A percentile compares a stretch with the other conserved stretches of the same genome.
phyloP scores from a whole-genome alignment of 1,139 yeast species.

The Sugiyamaella novakii region DNA sequence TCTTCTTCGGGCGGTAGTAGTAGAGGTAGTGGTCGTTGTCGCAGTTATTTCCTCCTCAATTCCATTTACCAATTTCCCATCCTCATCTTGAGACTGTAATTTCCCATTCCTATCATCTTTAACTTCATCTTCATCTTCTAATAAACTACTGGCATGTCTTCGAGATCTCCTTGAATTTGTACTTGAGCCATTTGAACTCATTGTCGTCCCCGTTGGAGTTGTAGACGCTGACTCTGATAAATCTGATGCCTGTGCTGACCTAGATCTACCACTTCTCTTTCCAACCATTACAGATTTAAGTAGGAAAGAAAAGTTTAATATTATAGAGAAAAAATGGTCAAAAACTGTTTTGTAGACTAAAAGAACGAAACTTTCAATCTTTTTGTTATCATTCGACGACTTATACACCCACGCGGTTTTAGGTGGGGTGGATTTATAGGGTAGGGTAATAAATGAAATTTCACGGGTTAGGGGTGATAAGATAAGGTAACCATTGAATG shows the following conservation, averaged over 20 bases:
- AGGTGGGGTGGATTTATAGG: slow-evolving; percentile 12
- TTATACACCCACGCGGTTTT: not conserved
- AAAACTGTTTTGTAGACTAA: slow-evolving; percentile 35
- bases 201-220: slow-evolving; percentile 2
- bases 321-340: slow-evolving; percentile 32
- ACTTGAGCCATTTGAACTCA: not conserved
- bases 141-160: slow-evolving; percentile 5
- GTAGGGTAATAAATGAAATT: slow-evolving; percentile 16
- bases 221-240: slow-evolving; percentile 11
- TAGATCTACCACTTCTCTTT: slow-evolving; percentile 12
- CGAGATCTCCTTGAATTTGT: slow-evolving; percentile 8
- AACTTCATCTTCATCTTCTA: slow-evolving; percentile 14
- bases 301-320: slow-evolving; percentile 47
- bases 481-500: slow-evolving; percentile 9
- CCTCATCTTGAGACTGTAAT: slow-evolving; percentile 1
- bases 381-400: slow-evolving; percentile 1
- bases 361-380: slow-evolving; percentile 15
- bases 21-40: no score
- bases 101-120: not conserved
- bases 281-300: slow-evolving; percentile 39
- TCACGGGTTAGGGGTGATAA: slow-evolving; percentile 13
- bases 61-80: not conserved
- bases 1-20: not conserved
- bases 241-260: slow-evolving; percentile 16
- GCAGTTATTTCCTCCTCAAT: no score